Base-by-base conservation (phyloP, 306 rosid species). In the Pyrus betulifolia region DNA sequence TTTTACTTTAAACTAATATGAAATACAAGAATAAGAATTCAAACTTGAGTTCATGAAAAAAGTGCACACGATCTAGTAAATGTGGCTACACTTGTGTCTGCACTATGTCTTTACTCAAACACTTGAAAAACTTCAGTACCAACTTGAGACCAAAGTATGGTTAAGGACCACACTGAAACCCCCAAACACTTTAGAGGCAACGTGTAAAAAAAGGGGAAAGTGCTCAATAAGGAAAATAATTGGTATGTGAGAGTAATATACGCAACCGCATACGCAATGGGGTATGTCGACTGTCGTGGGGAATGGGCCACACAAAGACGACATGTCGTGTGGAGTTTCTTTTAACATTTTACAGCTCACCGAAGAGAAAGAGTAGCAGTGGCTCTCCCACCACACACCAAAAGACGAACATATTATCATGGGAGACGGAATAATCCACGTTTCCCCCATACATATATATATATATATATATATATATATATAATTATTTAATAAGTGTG, bases 401-500 rank as follows among this genome's bases (percentile, higher is more conserved):
- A 61, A 60, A 40, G 69, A 73, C 58, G 42, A 59, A 42, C 12
- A 18, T 23, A 17, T 40, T 1, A 59, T 60, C 4, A 59, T 59
- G 55, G 68, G 42, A 40, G 58, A 73, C 58, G 59, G 77, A 59
- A 59, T 59, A 74, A 25, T 74, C 69, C 69, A 74, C 58, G 69
- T 73, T 59, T 40, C 4, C 68, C 15, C 69, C 17, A 8, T 6
- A 17, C 35, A 40, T 25, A 25, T 1, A 25, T 25, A 25, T 25
- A 17, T 57, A 40, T 1, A 25, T 25, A 25, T 25, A 17, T 57
- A 40, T 9, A 8, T 40, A 40, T 40, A 40, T 40, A 40, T 40
- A 40, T 8, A 40, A 17, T 18, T 44, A 17, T 28, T 64, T 30
- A 64, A 1, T 18, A 30, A 17, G 8, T 4, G 6, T 17, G 69